A percentile compares a stretch with the other conserved stretches of the same genome.
These are phyloP conservation scores for Paramyrothecium sp. DNA, from an alignment of 2,329 filamentous ascomycete genomes.

Conservation along the genomic window DNA sequence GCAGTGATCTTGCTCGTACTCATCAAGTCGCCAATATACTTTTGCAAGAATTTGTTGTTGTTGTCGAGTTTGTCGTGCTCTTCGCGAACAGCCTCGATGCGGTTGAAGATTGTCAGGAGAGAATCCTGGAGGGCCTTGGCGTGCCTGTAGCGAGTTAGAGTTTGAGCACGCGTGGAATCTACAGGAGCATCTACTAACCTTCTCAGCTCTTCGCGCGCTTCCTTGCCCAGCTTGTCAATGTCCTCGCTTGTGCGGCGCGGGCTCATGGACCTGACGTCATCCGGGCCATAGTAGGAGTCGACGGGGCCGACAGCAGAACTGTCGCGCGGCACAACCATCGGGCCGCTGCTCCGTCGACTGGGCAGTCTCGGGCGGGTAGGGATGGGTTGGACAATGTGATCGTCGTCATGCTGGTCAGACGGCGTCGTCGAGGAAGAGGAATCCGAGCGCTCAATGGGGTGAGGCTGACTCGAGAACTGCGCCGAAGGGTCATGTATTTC, in stretches of 20 bases:
- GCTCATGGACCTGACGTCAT: constrained; percentile 93
- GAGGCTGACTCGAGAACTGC: constrained; percentile 14
- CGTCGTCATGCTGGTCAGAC: constrained; percentile 25
- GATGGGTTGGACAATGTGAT: constrained; percentile 44
- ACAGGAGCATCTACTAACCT: constrained; percentile 37
- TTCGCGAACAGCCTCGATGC: constrained; percentile 89
- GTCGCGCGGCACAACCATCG: constrained; percentile 78
- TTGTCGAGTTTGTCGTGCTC: constrained; percentile 96
- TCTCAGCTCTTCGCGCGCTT: constrained; percentile 68
- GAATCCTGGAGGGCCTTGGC: constrained; percentile 87
- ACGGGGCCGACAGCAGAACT: constrained; percentile 70
- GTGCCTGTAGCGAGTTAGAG: constrained; percentile 56
- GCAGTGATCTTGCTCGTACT: constrained; percentile 75
- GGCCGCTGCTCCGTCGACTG: constrained; percentile 76
- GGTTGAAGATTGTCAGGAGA: constrained; percentile 83
- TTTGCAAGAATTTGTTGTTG: constrained; percentile 96
- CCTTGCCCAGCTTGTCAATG: constrained; percentile 80
- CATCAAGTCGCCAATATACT: constrained; percentile 96
- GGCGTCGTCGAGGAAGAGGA: constrained; percentile 30
- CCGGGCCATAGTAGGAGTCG: constrained; percentile 75
- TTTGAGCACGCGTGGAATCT: neutral
- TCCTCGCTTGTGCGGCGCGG: constrained; percentile 88
- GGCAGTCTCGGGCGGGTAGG: constrained; percentile 65
- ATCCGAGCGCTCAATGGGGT: constrained; percentile 36
- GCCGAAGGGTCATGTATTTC: neutral